A percentile compares a stretch with the other conserved stretches of the same genome.
Evolutionary conservation across 1,284 basidiomycete genomes (phyloP).

Genomic region (Lentinula novae-zelandiae): DNA sequence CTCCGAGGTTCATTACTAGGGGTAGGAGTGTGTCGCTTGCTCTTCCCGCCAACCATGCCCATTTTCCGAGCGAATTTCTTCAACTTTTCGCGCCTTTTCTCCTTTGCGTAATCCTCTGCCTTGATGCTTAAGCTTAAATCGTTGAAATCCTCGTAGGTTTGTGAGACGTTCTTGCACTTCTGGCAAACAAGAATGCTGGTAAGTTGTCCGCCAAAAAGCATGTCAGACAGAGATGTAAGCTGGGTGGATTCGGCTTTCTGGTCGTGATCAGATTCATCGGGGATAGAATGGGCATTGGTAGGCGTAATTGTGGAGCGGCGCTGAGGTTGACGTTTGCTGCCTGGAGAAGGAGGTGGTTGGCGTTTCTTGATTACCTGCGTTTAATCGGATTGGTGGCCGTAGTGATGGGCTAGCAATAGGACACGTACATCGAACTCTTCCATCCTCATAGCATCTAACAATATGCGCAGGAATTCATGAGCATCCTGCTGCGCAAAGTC

Average conservation of each 20-base stretch:
- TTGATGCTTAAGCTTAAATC: slow-evolving; percentile 88
- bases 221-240: slow-evolving; percentile 76
- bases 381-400: slow-evolving; percentile 11
- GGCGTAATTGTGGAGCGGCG: slow-evolving; percentile 30
- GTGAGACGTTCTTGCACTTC: slow-evolving; percentile 87
- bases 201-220: slow-evolving; percentile 85
- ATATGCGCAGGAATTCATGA: slow-evolving; percentile 86
- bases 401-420: not conserved
- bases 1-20: not conserved
- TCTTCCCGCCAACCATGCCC: slow-evolving; percentile 18
- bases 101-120: slow-evolving; percentile 67
- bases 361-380: slow-evolving; percentile 70
- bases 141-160: slow-evolving; percentile 91
- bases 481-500: slow-evolving; percentile 93
- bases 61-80: slow-evolving; percentile 68
- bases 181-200: slow-evolving; percentile 92
- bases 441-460: slow-evolving; percentile 93
- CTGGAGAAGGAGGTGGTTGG: slow-evolving; percentile 46
- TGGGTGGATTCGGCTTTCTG: slow-evolving; percentile 38
- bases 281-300: not conserved
- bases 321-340: slow-evolving; percentile 31
- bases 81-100: slow-evolving; percentile 68
- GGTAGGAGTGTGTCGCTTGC: not conserved
- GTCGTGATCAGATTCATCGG: not conserved
- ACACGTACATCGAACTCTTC: slow-evolving; percentile 84